Evolutionary conservation across 129 eudicot genomes (phyloP).

Genomic region (Ambrosia artemisiifolia): DNA sequence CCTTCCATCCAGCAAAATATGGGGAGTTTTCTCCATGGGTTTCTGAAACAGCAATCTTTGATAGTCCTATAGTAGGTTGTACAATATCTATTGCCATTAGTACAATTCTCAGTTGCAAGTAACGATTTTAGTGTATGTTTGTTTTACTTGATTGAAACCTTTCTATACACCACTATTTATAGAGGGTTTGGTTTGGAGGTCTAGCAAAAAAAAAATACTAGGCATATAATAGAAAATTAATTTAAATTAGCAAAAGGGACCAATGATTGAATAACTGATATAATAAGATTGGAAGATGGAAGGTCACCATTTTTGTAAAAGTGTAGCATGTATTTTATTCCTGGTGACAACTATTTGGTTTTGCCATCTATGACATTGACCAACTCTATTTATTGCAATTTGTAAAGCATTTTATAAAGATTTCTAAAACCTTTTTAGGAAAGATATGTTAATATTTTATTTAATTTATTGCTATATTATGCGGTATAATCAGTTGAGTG

Average conservation of each 20-base stretch:
- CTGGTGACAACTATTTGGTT: constrained; percentile 78
- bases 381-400: constrained; percentile 4
- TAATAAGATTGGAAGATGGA: constrained; percentile 62
- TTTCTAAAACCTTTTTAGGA: neutral
- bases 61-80: constrained; percentile 48
- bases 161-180: constrained; percentile 41
- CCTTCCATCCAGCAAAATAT: constrained; percentile 98
- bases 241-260: constrained; percentile 20
- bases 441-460: neutral
- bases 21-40: constrained; percentile 99
- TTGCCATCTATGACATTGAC: constrained; percentile 41
- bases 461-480: too few species aligned
- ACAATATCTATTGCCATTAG: constrained; percentile 73
- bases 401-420: neutral
- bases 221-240: neutral
- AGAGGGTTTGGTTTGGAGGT: constrained; percentile 17
- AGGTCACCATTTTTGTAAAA: constrained; percentile 33
- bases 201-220: neutral
- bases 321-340: constrained; percentile 21
- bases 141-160: constrained; percentile 30
- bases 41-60: constrained; percentile 74
- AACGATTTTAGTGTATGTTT: neutral
- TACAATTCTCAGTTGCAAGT: constrained; percentile 2
- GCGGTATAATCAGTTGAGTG: too few species aligned
- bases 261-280: constrained; percentile 63